phyloP scores from a whole-genome alignment of 495 filamentous ascomycete genomes.

The Tuber indicum region DNA sequence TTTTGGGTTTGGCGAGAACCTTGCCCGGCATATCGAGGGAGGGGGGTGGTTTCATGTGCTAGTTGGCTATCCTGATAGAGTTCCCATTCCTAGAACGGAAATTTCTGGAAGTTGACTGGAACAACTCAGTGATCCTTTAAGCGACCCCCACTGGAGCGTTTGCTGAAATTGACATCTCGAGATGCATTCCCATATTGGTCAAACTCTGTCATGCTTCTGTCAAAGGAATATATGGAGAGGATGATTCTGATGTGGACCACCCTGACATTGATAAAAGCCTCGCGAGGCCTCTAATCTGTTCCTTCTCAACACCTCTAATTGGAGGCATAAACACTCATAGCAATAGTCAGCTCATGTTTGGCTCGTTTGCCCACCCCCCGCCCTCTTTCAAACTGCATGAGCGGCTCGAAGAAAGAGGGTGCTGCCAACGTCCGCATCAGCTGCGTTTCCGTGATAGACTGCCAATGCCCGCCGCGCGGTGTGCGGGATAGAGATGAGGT shows the following conservation, averaged over 20 bases:
- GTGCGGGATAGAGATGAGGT: conserved; percentile 1
- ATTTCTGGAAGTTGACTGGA: conserved; percentile 4
- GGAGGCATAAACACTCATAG: conserved; percentile 5
- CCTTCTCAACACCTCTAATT: neutral
- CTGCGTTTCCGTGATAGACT: conserved; percentile 1
- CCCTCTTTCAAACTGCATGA: conserved; percentile 1
- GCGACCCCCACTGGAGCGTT: neutral
- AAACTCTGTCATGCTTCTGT: neutral
- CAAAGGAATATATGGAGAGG: neutral
- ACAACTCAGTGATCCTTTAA: conserved; percentile 1
- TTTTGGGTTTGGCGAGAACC: neutral
- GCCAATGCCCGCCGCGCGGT: neutral
- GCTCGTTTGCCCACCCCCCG: conserved; percentile 1
- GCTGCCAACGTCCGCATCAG: conserved; percentile 3
- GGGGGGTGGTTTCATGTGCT: neutral
- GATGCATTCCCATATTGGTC: neutral
- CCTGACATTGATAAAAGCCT: neutral
- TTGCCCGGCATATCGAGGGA: neutral
- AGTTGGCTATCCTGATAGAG: conserved; percentile 1
- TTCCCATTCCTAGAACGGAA: neutral
- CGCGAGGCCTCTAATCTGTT: neutral
- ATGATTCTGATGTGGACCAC: neutral
- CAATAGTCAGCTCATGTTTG: neutral
- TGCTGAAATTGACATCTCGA: conserved; percentile 3
- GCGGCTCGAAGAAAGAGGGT: neutral